phyloP scores from a whole-genome alignment of 306 rosid genomes.

The Sesbania bispinosa region DNA sequence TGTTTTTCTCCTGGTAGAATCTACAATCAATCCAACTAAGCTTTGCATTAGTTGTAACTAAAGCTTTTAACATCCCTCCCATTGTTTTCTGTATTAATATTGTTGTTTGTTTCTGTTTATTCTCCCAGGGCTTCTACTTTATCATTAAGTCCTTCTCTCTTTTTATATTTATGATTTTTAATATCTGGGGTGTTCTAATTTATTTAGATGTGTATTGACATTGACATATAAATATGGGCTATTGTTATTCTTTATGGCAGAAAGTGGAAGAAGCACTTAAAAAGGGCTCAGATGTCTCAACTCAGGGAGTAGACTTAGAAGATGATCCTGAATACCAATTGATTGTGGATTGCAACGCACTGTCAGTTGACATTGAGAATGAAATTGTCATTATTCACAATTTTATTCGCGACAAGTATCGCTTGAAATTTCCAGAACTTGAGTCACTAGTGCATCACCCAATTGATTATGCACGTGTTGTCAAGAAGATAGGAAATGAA shows the following conservation, averaged over 20 bases:
- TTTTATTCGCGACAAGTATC: slow-evolving; percentile 92
- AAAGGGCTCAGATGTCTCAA: slow-evolving; percentile 54
- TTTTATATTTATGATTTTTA: neutral
- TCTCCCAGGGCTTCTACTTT: neutral
- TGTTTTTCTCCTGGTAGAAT: neutral
- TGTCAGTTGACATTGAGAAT: slow-evolving; percentile 95
- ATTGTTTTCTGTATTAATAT: slow-evolving; percentile 6
- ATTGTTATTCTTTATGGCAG: slow-evolving; percentile 46
- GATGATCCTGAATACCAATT: slow-evolving; percentile 96
- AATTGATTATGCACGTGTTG: slow-evolving; percentile 94
- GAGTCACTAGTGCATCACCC: slow-evolving; percentile 95
- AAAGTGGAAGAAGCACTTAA: slow-evolving; percentile 87
- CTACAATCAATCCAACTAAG: neutral
- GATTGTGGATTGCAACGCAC: slow-evolving; percentile 85
- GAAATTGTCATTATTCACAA: slow-evolving; percentile 87
- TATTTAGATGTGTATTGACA: slow-evolving; percentile 12
- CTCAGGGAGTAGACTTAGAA: slow-evolving; percentile 64
- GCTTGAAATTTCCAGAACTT: slow-evolving; percentile 90
- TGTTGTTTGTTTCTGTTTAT: neutral
- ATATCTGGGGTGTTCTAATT: neutral
- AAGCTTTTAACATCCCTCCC: neutral
- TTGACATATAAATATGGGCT: slow-evolving; percentile 8
- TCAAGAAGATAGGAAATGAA: slow-evolving; percentile 94
- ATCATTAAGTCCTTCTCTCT: neutral
- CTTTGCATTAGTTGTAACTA: slow-evolving; percentile 7